phyloP scores from a whole-genome alignment of 2,329 filamentous ascomycete species.

The Acrodontium crateriforme region DNA sequence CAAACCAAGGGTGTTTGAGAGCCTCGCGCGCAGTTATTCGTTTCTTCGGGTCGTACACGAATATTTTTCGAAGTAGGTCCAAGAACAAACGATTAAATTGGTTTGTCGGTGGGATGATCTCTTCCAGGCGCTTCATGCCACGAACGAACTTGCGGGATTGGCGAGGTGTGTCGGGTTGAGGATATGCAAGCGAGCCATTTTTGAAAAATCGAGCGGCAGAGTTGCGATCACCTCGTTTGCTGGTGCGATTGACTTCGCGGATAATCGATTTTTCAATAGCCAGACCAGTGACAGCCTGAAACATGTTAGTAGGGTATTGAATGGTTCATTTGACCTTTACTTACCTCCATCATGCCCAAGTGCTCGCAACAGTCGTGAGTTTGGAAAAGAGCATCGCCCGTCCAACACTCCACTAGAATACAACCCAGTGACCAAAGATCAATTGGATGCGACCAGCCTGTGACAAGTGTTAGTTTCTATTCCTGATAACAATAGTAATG shows the following conservation, averaged over 20 bases:
- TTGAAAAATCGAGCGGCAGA: conserved; percentile 18
- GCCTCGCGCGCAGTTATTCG: conserved; percentile 52
- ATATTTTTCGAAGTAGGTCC: conserved; percentile 48
- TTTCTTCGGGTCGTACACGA: conserved; percentile 52
- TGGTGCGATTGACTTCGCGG: conserved; percentile 17
- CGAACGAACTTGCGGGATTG: conserved; percentile 53
- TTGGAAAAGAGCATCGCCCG: conserved; percentile 53
- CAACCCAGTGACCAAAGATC: conserved; percentile 59
- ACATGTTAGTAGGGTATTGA: background rate
- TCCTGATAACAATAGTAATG: too few species aligned
- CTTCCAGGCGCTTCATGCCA: conserved; percentile 49
- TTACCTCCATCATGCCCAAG: conserved; percentile 53
- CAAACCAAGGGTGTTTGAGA: conserved; percentile 54
- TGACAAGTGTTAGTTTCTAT: too few species aligned
- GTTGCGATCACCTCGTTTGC: conserved; percentile 18
- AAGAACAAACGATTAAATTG: conserved; percentile 50
- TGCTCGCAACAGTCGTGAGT: conserved; percentile 56
- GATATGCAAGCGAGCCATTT: conserved; percentile 45
- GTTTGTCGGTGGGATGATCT: conserved; percentile 45
- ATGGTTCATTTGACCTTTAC: conserved; percentile 2
- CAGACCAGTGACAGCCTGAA: conserved; percentile 18
- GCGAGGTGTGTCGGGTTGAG: conserved; percentile 47
- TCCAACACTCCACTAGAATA: conserved; percentile 55
- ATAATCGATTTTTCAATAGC: conserved; percentile 20
- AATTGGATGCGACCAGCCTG: conserved; percentile 51